Evolutionary conservation across 768 basidiomycete species (phyloP), one percentile per base, ranked within the genome.

Genomic region (Suillus tomentosus): DNA sequence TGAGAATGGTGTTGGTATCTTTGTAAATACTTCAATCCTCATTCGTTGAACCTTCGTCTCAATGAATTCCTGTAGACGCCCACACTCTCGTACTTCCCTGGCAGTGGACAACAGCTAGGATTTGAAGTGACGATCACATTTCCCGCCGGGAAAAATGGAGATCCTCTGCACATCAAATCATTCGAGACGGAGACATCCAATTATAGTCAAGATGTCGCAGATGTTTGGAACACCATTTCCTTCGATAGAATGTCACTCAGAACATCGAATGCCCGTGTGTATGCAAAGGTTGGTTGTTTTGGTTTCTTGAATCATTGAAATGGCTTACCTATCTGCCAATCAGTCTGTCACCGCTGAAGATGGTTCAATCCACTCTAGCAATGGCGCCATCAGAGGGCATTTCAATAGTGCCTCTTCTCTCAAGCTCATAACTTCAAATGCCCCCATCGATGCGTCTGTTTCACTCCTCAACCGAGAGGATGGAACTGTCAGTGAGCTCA

Each of bases 341-440:
- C 27, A 83, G 83, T 75, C 75, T 37, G 60, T 81, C 50, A 68
- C 68, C n/a, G 74, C 72, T 5, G 66, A 66, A 1, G 34, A 59
- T 27, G 77, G 72, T 7, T 37, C 53, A 13, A 68, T 82, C 59
- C 59, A 64, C n/a, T 82, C 82, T 2, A 67, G 76, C 7, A 86
- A 85, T 57, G 79, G 78, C n/a, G 69, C 66, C 9, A 84, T 89
- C 40, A 67, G 65, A 3, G 87, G 87, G 3, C 65, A 62, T 19
- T 84, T 79, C 71, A 77, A 77, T 34, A 72, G 75, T 4, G 69
- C 73, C 15, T 72, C 76, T 1, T 72, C 72, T 3, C 73, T 88
- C 34, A 55, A 45, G 11, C 64, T 84, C 31, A 34, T 48, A 19
- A 78, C 77, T n/a, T 66, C 76, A 24, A 85, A 86, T 65, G 76